These are phyloP conservation scores for Leccinum pellstonianum DNA, from an alignment of 768 basidiomycete species.

Conservation along the genomic window DNA sequence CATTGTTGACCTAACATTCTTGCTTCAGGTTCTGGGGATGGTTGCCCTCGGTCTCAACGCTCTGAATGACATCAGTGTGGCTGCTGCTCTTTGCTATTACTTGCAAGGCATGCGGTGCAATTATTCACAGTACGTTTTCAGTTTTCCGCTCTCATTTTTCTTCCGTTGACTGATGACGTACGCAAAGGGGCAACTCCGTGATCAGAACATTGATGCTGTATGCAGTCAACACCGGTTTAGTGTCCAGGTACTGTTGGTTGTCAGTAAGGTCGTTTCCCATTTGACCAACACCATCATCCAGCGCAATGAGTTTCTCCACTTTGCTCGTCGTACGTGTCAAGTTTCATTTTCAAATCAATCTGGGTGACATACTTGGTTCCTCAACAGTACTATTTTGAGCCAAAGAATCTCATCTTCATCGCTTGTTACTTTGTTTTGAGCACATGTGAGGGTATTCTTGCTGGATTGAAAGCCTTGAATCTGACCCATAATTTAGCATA, in stretches of 20 bases:
- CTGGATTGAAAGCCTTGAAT: background rate
- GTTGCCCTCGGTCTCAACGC: slow-evolving; percentile 50
- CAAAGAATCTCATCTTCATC: slow-evolving; percentile 57
- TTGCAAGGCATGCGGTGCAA: slow-evolving; percentile 53
- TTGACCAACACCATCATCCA: slow-evolving; percentile 9
- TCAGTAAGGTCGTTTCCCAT: background rate
- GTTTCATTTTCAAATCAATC: background rate
- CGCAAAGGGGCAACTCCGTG: slow-evolving; percentile 51
- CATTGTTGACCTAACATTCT: background rate
- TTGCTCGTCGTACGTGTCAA: slow-evolving; percentile 49
- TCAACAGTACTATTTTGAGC: slow-evolving; percentile 53
- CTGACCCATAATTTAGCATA: slow-evolving; percentile 43
- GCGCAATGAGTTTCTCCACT: slow-evolving; percentile 42
- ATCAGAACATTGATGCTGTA: slow-evolving; percentile 57
- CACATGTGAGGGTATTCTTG: slow-evolving; percentile 48
- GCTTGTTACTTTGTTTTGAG: slow-evolving; percentile 63
- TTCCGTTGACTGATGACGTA: background rate
- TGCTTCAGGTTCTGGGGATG: slow-evolving; percentile 43
- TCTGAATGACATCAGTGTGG: slow-evolving; percentile 50
- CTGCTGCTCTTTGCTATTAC: slow-evolving; percentile 52
- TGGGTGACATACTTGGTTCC: background rate
- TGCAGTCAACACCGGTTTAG: slow-evolving; percentile 58
- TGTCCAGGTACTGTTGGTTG: slow-evolving; percentile 50
- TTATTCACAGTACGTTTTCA: slow-evolving; percentile 38
- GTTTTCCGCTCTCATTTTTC: background rate